Evolutionary conservation across 1,284 basidiomycete genomes (phyloP).

Genomic region (Vanrija sp.): DNA sequence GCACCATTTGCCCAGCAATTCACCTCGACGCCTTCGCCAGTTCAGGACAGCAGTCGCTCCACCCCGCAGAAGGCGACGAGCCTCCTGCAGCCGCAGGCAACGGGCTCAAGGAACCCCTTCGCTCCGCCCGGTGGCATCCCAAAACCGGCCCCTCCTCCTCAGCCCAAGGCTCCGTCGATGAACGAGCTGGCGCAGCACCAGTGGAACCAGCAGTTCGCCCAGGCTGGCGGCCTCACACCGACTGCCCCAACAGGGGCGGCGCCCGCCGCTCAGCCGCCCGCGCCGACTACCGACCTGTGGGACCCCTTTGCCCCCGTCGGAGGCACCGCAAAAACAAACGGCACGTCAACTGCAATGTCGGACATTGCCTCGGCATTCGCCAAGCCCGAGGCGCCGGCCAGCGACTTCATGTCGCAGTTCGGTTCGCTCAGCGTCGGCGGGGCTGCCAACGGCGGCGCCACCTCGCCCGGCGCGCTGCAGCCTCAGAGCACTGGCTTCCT

Average conservation of each 20-base stretch:
- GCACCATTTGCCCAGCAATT: conserved; percentile 56
- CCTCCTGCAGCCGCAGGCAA: conserved; percentile 77
- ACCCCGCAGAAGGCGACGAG: conserved; percentile 37
- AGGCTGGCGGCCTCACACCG: conserved; percentile 9
- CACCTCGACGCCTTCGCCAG: neutral
- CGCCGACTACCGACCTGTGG: neutral
- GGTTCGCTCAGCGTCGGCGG: conserved; percentile 2
- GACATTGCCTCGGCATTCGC: conserved; percentile 45
- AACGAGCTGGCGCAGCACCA: conserved; percentile 67
- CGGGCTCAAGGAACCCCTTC: conserved; percentile 93
- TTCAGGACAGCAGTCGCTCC: conserved; percentile 1
- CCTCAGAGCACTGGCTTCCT: conserved; percentile 45
- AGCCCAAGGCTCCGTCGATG: conserved; percentile 72
- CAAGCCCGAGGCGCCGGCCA: neutral
- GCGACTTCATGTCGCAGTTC: neutral
- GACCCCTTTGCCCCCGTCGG: conserved; percentile 6
- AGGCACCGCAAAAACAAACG: neutral
- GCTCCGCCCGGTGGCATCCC: conserved; percentile 60
- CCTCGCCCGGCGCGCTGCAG: conserved; percentile 13
- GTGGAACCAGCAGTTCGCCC: conserved; percentile 14
- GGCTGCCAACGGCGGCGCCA: conserved; percentile 7
- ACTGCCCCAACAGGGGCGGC: conserved; percentile 2
- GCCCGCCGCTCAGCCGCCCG: conserved; percentile 2
- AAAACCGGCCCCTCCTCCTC: conserved; percentile 53
- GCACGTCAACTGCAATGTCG: conserved; percentile 27